These are phyloP conservation scores for Lactarius evosmus DNA, from an alignment of 768 basidiomycete species.

Conservation along the genomic window DNA sequence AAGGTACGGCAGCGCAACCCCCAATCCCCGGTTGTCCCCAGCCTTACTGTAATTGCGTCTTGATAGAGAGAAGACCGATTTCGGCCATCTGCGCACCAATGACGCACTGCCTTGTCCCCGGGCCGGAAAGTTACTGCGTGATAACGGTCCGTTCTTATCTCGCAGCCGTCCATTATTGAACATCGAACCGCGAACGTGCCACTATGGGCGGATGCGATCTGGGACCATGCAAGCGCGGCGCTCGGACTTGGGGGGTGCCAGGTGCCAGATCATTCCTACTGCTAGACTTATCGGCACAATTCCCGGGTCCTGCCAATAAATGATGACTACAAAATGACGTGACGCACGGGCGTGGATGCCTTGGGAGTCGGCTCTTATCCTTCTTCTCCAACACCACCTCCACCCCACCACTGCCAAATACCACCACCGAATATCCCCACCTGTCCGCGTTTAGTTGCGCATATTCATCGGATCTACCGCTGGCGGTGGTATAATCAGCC, in stretches of 20 bases:
- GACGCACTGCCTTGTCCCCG: background rate
- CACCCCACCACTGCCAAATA: background rate
- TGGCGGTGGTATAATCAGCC: constrained; percentile 14
- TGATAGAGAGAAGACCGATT: constrained; percentile 5
- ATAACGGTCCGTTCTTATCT: background rate
- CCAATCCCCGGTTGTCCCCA: too few relatives aligned
- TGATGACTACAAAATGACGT: constrained; percentile 9
- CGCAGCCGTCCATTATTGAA: too few relatives aligned
- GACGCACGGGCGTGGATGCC: constrained; percentile 9
- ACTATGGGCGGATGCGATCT: background rate
- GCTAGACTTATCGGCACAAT: constrained; percentile 13
- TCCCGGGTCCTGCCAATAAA: constrained; percentile 1
- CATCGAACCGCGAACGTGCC: constrained; percentile 1
- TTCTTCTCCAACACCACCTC: background rate
- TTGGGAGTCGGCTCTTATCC: background rate
- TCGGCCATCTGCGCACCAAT: background rate
- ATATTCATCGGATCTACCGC: constrained; percentile 26
- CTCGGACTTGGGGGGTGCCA: background rate
- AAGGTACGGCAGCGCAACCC: background rate
- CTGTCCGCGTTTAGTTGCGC: constrained; percentile 2
- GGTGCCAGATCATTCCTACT: constrained; percentile 1
- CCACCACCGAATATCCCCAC: background rate
- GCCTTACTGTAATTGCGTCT: background rate
- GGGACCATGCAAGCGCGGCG: constrained; percentile 6
- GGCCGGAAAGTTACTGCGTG: background rate